These are phyloP conservation scores for Raddia guianensis DNA, from an alignment of 176 grass and related monocot species.

Conservation along the genomic window DNA sequence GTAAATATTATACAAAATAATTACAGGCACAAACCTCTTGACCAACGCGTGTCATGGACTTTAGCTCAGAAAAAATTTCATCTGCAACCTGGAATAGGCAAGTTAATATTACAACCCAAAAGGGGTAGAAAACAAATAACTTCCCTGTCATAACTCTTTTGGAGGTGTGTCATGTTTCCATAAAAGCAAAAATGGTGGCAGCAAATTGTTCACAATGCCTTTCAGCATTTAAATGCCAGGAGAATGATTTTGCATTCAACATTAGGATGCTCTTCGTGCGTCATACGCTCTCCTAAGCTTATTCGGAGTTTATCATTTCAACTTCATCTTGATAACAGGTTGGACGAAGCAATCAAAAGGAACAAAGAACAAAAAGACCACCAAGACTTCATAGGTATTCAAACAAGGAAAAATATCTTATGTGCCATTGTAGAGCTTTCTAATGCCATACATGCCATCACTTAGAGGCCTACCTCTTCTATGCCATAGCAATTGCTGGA, in stretches of 20 bases:
- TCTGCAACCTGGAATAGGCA: slow-evolving; percentile 75
- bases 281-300: slow-evolving; percentile 2
- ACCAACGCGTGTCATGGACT: slow-evolving; percentile 49
- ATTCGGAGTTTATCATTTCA: not conserved
- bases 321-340: slow-evolving; percentile 3
- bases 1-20: slow-evolving; percentile 26
- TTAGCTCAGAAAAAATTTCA: slow-evolving; percentile 85
- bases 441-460: too few species aligned
- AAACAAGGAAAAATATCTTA: not conserved
- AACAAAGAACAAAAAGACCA: not conserved
- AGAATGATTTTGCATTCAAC: slow-evolving; percentile 6
- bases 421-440: too few species aligned
- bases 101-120: slow-evolving; percentile 37
- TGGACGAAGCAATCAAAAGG: slow-evolving; percentile 11
- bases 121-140: slow-evolving; percentile 4
- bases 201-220: not conserved
- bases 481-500: too few species aligned
- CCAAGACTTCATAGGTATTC: slow-evolving; percentile 13
- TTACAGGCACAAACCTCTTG: slow-evolving; percentile 64
- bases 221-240: slow-evolving; percentile 25
- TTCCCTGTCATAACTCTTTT: not conserved
- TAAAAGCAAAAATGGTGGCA: not conserved
- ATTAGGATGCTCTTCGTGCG: not conserved
- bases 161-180: not conserved
- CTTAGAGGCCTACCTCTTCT: too few species aligned